Evolutionary conservation across 495 filamentous ascomycete species (phyloP).

Genomic region (Trichoderma parareesei): DNA sequence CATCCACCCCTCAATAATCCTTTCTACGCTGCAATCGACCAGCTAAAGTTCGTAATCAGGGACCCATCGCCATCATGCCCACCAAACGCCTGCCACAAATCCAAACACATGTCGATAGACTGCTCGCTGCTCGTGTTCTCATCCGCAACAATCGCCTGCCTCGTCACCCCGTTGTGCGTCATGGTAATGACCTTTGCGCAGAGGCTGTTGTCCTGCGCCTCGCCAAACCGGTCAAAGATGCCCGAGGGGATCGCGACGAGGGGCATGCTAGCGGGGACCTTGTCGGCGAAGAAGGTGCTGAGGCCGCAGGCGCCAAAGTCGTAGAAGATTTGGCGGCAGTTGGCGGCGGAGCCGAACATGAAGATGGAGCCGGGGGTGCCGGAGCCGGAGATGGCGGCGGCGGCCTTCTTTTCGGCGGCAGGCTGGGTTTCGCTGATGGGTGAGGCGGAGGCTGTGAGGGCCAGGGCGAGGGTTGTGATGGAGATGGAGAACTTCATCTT

Average conservation of each 20-base stretch:
- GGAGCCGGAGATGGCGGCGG: background rate
- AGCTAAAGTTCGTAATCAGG: background rate
- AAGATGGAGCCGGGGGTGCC: background rate
- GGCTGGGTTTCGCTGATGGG: background rate
- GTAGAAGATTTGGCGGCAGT: background rate
- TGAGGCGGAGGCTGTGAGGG: background rate
- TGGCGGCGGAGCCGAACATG: background rate
- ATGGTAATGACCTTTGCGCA: constrained; percentile 4
- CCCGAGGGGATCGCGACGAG: background rate
- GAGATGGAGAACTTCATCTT: background rate
- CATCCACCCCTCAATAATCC: background rate
- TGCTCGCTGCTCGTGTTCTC: constrained; percentile 5
- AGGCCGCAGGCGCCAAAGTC: background rate
- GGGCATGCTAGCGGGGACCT: background rate
- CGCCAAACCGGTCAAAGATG: background rate
- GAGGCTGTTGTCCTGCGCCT: background rate
- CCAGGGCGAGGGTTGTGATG: background rate
- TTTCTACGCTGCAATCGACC: background rate
- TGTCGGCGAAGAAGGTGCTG: constrained; percentile 1
- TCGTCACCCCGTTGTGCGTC: background rate
- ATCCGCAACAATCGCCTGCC: background rate
- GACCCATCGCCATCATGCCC: background rate
- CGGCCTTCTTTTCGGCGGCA: background rate
- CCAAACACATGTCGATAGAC: constrained; percentile 3
- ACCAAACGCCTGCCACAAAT: background rate